Base-by-base conservation (phyloP, 176 grass and related monocot species). In the Areca catechu region DNA sequence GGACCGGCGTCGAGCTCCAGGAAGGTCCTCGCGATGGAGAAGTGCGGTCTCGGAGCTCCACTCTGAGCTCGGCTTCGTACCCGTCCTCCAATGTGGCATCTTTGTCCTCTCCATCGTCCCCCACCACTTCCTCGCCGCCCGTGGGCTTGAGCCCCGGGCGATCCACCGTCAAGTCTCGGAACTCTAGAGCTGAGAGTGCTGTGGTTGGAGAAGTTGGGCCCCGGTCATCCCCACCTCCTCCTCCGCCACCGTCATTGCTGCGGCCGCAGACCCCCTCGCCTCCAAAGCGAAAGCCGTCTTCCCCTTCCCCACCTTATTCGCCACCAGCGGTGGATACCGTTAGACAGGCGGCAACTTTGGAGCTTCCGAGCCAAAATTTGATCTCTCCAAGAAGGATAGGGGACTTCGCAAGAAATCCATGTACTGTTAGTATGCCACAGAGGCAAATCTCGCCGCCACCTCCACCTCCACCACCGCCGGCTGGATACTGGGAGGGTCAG, bases 381-480 rank as follows among this genome's bases (percentile, higher is more conserved):
- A 16, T 20, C 21, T 65, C 43, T 7, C 62, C 62, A 22, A 65
- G 49, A 51, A 50, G 50, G 22, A 65, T 51, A 50, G 62, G 62
- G 2, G 43, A 48, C 29, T 28, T 29, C 9, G 55, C 17, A 5
- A n/a, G 22, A 56, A 86, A 58, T 69, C 70, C 77, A 5, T 53
- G 63, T 2, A 76, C 66, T 20, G 74, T 63, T 16, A 30, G 5
- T 5, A 30, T 30, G 28, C 5, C 28, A 5, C 28, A 30, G 28
- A 51, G 25, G 16, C 49, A 9, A 34, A 67, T 23, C 22, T 69
- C 64, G 65, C 59, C 43, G 58, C 83, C 50, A 54, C 75, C 50
- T 27, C 72, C 19, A 22, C 53, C 50, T 73, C 73, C 24, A 47
- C 60, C 23, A 56, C 60, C 79, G 10, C 55, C 79, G 50, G n/a